These are phyloP conservation scores for Musa balbisiana DNA, from an alignment of 202 grass and related monocot genomes.

Conservation along the genomic window DNA sequence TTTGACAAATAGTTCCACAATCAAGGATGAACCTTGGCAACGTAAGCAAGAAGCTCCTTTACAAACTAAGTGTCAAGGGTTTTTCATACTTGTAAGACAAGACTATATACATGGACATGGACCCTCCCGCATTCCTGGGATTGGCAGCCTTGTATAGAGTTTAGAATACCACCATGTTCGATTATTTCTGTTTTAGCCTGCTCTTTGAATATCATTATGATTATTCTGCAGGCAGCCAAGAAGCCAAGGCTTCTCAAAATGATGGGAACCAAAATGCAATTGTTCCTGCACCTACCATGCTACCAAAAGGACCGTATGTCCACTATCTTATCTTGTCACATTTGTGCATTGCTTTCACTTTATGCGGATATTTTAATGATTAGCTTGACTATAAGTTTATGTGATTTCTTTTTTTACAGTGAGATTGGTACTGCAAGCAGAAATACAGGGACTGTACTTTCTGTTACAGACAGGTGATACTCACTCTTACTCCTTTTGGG, in stretches of 20 bases:
- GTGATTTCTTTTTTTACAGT: slow-evolving; percentile 28
- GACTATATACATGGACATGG: too few species aligned
- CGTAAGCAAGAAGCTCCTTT: too few species aligned
- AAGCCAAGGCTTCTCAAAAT: slow-evolving; percentile 38
- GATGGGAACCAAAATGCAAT: slow-evolving; percentile 47
- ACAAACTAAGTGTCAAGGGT: too few species aligned
- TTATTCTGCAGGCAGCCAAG: slow-evolving; percentile 42
- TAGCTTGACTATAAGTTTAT: neutral
- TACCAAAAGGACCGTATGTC: slow-evolving; percentile 81
- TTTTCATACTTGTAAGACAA: too few species aligned
- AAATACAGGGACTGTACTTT: slow-evolving; percentile 45
- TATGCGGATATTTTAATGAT: neutral
- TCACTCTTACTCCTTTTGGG: slow-evolving; percentile 18
- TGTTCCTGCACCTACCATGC: slow-evolving; percentile 51
- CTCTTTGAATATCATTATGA: slow-evolving; percentile 17
- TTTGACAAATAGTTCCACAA: too few species aligned
- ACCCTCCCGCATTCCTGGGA: too few species aligned
- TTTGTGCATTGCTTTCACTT: slow-evolving; percentile 8
- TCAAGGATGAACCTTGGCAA: too few species aligned
- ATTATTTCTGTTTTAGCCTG: neutral
- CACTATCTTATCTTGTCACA: slow-evolving; percentile 19
- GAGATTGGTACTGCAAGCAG: slow-evolving; percentile 53
- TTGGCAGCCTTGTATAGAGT: too few species aligned
- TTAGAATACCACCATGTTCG: neutral
- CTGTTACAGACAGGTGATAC: slow-evolving; percentile 67